Conservation (phyloP, 768 basidiomycete genomes). For the Boletus subcaerulescens region DNA sequence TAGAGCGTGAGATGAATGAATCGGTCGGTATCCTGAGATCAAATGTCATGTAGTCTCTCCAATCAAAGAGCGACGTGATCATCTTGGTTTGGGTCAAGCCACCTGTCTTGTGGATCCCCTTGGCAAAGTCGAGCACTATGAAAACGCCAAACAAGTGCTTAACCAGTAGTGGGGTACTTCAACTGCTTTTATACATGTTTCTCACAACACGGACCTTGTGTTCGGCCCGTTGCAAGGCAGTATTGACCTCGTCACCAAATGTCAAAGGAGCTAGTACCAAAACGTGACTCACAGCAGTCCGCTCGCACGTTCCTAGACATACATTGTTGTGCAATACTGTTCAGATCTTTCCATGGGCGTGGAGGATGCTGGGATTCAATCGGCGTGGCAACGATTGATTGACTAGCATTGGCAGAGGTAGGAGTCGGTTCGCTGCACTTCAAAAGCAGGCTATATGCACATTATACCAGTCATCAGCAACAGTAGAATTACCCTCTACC, state of each 20-base stretch:
- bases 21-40: slow-evolving; percentile 82
- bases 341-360: slow-evolving; percentile 31
- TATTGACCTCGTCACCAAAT: slow-evolving; percentile 84
- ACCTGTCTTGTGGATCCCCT: slow-evolving; percentile 93
- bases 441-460: too few species aligned
- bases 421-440: too few species aligned
- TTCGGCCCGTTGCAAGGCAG: slow-evolving; percentile 57
- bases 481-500: too few species aligned
- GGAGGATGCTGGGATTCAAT: slow-evolving; percentile 41
- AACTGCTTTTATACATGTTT: slow-evolving; percentile 96
- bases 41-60: slow-evolving; percentile 85
- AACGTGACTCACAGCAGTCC: slow-evolving; percentile 18
- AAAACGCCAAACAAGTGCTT: neutral
- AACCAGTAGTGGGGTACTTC: slow-evolving; percentile 39
- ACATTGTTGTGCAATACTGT: slow-evolving; percentile 22
- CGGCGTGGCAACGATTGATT: too few species aligned
- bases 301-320: neutral
- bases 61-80: slow-evolving; percentile 93
- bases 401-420: too few species aligned
- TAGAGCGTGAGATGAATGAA: too few species aligned
- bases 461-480: too few species aligned
- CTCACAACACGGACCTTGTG: slow-evolving; percentile 79
- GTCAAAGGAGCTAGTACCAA: slow-evolving; percentile 74
- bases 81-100: slow-evolving; percentile 88
- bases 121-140: slow-evolving; percentile 85